These are phyloP conservation scores for Auxenochlorella protothecoides DNA, from an alignment of 139 green algal species.

Conservation along the genomic window DNA sequence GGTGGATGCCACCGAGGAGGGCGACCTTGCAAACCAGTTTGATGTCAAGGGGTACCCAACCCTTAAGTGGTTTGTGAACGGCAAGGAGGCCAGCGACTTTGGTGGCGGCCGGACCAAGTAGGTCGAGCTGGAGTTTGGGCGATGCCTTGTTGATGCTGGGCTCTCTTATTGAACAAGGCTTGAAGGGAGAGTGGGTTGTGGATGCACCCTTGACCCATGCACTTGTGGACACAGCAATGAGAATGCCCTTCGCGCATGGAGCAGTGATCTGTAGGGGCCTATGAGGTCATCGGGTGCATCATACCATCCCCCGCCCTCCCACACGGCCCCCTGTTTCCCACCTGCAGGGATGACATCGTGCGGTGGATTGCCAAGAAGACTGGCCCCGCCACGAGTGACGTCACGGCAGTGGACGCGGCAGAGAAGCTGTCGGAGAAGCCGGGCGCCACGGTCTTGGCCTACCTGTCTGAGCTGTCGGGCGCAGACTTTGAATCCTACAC, in stretches of 20 bases:
- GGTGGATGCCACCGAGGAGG: slow-evolving; percentile 67
- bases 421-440: slow-evolving; percentile 6
- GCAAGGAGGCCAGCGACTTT: slow-evolving; percentile 58
- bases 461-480: no score
- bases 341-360: slow-evolving; percentile 58
- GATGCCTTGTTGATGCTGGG: no score
- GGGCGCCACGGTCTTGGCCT: no score
- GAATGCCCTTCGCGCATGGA: no score
- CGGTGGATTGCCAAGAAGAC: slow-evolving; percentile 83
- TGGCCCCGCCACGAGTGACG: slow-evolving; percentile 52
- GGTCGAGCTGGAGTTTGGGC: slow-evolving; percentile 14
- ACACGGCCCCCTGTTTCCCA: neutral
- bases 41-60: slow-evolving; percentile 63
- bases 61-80: slow-evolving; percentile 80
- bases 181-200: neutral
- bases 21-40: slow-evolving; percentile 39
- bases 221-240: neutral
- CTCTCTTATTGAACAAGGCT: no score
- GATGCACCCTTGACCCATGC: neutral
- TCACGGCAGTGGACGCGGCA: slow-evolving; percentile 37
- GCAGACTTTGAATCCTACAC: no score
- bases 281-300: neutral
- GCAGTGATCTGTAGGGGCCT: no score
- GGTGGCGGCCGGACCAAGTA: slow-evolving; percentile 54
- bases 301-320: neutral